phyloP scores from a whole-genome alignment of 192 early-diverging fungal species.

The Linderina pennispora region DNA sequence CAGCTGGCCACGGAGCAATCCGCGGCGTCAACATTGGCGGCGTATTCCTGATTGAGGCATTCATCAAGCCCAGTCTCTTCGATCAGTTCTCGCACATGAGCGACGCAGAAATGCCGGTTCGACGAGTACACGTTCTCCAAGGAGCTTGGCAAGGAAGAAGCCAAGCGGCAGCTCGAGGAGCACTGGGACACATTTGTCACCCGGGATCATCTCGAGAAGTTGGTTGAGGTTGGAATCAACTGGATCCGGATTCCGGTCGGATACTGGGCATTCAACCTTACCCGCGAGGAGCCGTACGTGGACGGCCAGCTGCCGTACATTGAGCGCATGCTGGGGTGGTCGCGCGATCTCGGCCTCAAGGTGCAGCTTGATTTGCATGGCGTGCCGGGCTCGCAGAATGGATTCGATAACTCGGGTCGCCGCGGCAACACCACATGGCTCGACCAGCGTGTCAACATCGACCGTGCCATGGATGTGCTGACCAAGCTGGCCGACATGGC shows the following conservation, averaged over 20 bases:
- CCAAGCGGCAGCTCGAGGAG: slow-evolving; percentile 25
- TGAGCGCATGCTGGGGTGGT: slow-evolving; percentile 41
- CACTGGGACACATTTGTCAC: slow-evolving; percentile 58
- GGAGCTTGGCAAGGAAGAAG: slow-evolving; percentile 35
- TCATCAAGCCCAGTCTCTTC: slow-evolving; percentile 47
- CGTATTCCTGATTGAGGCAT: slow-evolving; percentile 53
- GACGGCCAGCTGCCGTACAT: slow-evolving; percentile 50
- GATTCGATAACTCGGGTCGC: slow-evolving; percentile 51
- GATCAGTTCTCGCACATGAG: slow-evolving; percentile 33
- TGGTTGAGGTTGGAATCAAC: slow-evolving; percentile 46
- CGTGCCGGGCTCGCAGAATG: slow-evolving; percentile 56
- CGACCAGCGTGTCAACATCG: slow-evolving; percentile 37
- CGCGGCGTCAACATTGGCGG: slow-evolving; percentile 55
- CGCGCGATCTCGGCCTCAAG: slow-evolving; percentile 45
- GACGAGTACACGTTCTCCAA: slow-evolving; percentile 53
- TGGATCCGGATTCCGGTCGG: slow-evolving; percentile 57
- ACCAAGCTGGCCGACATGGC: slow-evolving; percentile 51
- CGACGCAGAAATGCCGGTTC: slow-evolving; percentile 22
- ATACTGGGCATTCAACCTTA: slow-evolving; percentile 54
- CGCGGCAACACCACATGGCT: slow-evolving; percentile 46
- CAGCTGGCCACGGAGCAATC: slow-evolving; percentile 27
- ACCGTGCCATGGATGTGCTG: slow-evolving; percentile 51
- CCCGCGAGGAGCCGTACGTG: slow-evolving; percentile 47
- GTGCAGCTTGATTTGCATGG: slow-evolving; percentile 55
- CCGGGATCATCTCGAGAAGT: slow-evolving; percentile 34